Base-by-base conservation (phyloP, 345 rosid species). In the Salix exigua region DNA sequence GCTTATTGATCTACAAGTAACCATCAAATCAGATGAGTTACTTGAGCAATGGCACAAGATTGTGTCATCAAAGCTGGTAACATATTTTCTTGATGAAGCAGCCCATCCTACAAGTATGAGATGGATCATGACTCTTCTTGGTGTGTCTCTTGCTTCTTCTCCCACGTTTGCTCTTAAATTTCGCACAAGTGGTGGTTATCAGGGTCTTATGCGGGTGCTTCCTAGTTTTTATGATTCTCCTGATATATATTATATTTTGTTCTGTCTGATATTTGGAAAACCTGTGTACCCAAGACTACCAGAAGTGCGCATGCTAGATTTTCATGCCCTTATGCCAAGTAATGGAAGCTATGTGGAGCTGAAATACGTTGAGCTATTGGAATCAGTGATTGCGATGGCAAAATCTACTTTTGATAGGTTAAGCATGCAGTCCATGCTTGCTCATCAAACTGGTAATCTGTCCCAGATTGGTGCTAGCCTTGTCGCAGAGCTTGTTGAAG, bases 91-190 rank as follows among this genome's bases (percentile, higher is more conserved):
- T 67, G 99, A 96, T 83, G 99, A 94, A 91, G 95, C 98, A 87
- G 98, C 89, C 63, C 99, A 96, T 89, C 98, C 99, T 81, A 94
- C 99, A 16, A 94, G 97, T 71, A 96, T 96, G 98, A 92, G 99
- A 89, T 92, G 99, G 98, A 91, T 96, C 85, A 91, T 94, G 98
- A 96, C 99, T 75, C 95, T 96, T 77, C 97, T 96, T 53, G 99
- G 99, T 65, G 97, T 89, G 70, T 91, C 92, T 85, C 92, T 96
- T 76, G 88, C 94, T 75, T 89, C 97, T 85, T 96, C 99, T 77
- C 90, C 94, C 50, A 96, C 97, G 73, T 96, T 96, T 88, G 87
- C 95, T 33, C 94, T 94, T 26, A 94, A 90, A 75, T 96, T 96
- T 84, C 98, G 97, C 72, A 86, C 95, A 11, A 89, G 98, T 82